Conservation (phyloP, 2,329 filamentous ascomycete species). For the Nothomitra cinnamomea region DNA sequence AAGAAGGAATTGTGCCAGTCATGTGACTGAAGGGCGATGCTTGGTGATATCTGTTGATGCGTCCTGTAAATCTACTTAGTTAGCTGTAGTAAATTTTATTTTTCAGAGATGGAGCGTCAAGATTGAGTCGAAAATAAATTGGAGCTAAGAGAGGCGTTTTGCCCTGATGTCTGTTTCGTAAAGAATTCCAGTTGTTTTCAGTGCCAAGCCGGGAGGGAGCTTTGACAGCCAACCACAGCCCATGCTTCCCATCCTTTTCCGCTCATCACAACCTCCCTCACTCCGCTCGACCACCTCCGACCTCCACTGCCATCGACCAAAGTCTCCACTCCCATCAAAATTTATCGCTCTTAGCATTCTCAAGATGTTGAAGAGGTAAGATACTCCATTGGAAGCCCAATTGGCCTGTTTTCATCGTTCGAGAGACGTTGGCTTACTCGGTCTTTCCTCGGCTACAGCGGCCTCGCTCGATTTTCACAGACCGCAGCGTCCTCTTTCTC, state of each 20-base stretch:
- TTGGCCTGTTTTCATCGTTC: slow-evolving; percentile 14
- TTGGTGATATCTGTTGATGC: no score
- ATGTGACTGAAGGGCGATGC: no score
- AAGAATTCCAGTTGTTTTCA: background rate
- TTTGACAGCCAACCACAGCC: slow-evolving; percentile 3
- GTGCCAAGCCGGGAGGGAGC: slow-evolving; percentile 2
- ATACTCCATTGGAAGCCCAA: slow-evolving; percentile 18
- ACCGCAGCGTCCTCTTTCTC: slow-evolving; percentile 35
- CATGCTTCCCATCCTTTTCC: background rate
- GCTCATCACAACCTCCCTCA: background rate
- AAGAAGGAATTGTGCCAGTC: no score
- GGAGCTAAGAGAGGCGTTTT: background rate
- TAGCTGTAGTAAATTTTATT: no score
- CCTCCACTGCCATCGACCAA: background rate
- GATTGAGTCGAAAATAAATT: background rate
- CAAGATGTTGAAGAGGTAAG: slow-evolving; percentile 75
- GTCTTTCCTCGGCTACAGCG: slow-evolving; percentile 26
- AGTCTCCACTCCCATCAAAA: slow-evolving; percentile 24
- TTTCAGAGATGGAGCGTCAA: background rate
- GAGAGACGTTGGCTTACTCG: slow-evolving; percentile 14
- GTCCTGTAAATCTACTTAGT: no score
- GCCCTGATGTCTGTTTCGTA: background rate
- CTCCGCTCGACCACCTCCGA: background rate
- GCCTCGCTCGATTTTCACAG: slow-evolving; percentile 47
- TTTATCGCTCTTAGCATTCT: slow-evolving; percentile 46